Evolutionary conservation across 805 yeast genomes (phyloP), one percentile per base, ranked within the genome.

Genomic region (Zygosaccharomyces bisporus): DNA sequence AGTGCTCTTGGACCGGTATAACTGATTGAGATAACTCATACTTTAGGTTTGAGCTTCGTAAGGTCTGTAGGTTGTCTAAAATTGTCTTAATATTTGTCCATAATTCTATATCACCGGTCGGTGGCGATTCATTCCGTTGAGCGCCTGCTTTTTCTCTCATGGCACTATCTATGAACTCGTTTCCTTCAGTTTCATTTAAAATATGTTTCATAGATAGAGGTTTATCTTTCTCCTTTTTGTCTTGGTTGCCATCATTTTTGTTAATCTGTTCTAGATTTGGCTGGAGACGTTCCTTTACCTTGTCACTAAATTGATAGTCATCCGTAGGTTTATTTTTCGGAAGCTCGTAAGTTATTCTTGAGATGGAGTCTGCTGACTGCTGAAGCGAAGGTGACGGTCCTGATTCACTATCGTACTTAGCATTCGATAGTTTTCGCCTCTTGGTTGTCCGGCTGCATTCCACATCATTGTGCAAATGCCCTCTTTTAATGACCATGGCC

Each of bases 241-340:
- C 33, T 27, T 27, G 32, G n/a, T 16, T 13, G n/a, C n/a, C 23
- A 19, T 25, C n/a, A 16, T 14, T 29, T 12, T 27, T 35, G 9
- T 50, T 52, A 32, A 71, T 55, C 43, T 71, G 76, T 16, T 61
- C 67, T 3, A 66, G 39, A 35, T 65, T 60, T 39, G 71, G 72
- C 18, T 63, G 49, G 38, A 67, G 44, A 14, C 62, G 59, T 16
- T 58, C 53, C 29, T 61, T 53, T 44, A 71, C 68, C 7, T 60
- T 61, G 32, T 53, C 55, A 33, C 63, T 66, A 2, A 48, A 48
- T 12, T 39, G 41, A 7, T 29, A 8, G 4, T 41, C 42, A 10
- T 42, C 47, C 4, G 53, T 44, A 12, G 29, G 8, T 25, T 23
- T 17, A 24, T 18, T 7, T 8, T 19, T 20, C 13, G 18, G 23